A percentile compares a stretch with the other conserved stretches of the same genome.
These are phyloP conservation scores for Phyllosticta citriasiana DNA, from an alignment of 2,329 filamentous ascomycete genomes.

Conservation along the genomic window DNA sequence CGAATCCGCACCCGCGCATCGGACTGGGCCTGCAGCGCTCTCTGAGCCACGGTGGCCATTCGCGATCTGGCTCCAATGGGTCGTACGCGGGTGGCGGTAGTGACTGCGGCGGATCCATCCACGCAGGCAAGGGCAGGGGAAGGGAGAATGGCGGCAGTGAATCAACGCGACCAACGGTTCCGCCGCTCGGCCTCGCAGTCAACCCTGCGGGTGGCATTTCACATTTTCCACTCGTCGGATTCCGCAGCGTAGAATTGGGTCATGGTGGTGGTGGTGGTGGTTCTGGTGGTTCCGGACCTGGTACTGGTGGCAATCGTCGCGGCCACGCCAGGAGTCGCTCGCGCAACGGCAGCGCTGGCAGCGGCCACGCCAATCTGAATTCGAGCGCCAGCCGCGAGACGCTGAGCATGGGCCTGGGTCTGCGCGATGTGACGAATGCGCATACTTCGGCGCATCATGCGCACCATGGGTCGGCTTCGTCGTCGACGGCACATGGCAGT, in stretches of 20 bases:
- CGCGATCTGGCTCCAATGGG: neutral
- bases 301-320: neutral
- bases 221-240: neutral
- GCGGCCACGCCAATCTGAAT: neutral
- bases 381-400: neutral
- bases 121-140: neutral
- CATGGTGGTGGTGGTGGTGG: neutral
- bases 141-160: neutral
- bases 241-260: neutral
- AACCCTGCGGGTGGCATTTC: neutral
- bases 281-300: neutral
- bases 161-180: neutral
- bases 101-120: neutral
- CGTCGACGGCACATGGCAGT: neutral
- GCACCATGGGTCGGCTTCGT: neutral
- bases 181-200: neutral
- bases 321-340: neutral
- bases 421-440: neutral
- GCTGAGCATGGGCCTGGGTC: neutral
- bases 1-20: neutral
- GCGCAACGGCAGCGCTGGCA: neutral
- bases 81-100: conserved; percentile 1
- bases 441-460: neutral
- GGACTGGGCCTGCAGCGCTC: neutral
- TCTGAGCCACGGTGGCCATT: neutral